Evolutionary conservation across 1,139 yeast species (phyloP), one percentile per base, ranked within the genome.

Genomic region (Pichia cactophila): DNA sequence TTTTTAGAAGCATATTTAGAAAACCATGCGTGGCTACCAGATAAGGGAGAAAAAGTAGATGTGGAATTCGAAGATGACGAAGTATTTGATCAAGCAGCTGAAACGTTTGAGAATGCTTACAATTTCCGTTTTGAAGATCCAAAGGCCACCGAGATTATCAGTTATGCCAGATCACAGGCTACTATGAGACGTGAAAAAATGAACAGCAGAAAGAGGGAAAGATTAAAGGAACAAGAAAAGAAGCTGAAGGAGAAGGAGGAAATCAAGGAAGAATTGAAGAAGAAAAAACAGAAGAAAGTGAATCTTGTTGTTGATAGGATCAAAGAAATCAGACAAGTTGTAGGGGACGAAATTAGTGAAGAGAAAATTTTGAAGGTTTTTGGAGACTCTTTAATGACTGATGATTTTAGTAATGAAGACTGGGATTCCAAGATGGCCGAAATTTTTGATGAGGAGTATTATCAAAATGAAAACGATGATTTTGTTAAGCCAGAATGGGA

Each of bases 111-210:
- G 67, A 79, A 80, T 53, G 97, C 95, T 0, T 92, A 90, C 69
- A 94, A 94, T 62, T 90, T 90, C 74, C 78, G 98, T 64, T 92
- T 79, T 63, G 98, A 94, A 67, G 97, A 92, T 60, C 88, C 95
- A 14, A 81, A 81, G 57, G 78, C 96, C 10, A 87, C 92, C 0
- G 97, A 92, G 62, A 87, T 94, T 65, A 84, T 89, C 33, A 83
- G 96, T n/a, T 94, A 92, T 70, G 97, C 98, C 5, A 88, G 99
- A 76, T 86, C 77, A 56, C 96, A 89, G 65, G 95, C 95, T 29
- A 88, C 97, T 0, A 74, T 89, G 61, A 82, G 98, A 69, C 78
- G 98, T 64, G 80, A 83, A 26, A 82, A 81, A 46, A 77, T 84
- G 51, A 81, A 82, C 57, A 68, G 86, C 23, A 79, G 98, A 61